These are phyloP conservation scores for Boletellus emodensis DNA, from an alignment of 768 basidiomycete species.

Conservation along the genomic window DNA sequence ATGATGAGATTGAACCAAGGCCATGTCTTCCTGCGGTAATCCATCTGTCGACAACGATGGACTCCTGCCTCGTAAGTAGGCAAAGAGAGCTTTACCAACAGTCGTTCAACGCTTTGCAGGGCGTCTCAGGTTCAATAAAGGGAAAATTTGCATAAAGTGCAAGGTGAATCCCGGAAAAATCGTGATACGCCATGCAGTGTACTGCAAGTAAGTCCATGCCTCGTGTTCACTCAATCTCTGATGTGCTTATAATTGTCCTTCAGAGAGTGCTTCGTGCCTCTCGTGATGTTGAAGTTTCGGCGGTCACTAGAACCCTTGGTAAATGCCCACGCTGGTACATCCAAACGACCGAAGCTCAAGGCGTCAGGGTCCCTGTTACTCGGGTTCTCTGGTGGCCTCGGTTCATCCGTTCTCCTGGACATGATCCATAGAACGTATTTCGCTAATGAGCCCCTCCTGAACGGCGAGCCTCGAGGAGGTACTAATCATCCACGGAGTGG, in stretches of 20 bases:
- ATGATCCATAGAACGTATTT: slow-evolving; percentile 61
- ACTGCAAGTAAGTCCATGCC: slow-evolving; percentile 63
- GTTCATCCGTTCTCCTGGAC: slow-evolving; percentile 70
- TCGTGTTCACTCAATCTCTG: slow-evolving; percentile 8
- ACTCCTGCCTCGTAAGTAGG: slow-evolving; percentile 61
- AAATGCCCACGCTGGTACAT: slow-evolving; percentile 51
- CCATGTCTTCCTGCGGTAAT: slow-evolving; percentile 57
- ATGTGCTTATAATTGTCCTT: neutral
- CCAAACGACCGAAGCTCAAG: slow-evolving; percentile 56
- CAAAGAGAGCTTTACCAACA: neutral
- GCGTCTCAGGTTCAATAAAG: slow-evolving; percentile 63
- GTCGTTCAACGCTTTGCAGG: slow-evolving; percentile 35
- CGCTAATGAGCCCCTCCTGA: slow-evolving; percentile 21
- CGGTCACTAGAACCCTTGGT: slow-evolving; percentile 61
- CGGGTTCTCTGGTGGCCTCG: slow-evolving; percentile 76
- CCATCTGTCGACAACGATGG: slow-evolving; percentile 55
- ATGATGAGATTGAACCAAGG: neutral
- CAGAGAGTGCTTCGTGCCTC: slow-evolving; percentile 65
- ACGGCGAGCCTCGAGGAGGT: slow-evolving; percentile 44
- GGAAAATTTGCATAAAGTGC: slow-evolving; percentile 69
- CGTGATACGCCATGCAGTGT: slow-evolving; percentile 75
- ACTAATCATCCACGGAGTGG: slow-evolving; percentile 62
- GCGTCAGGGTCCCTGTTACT: slow-evolving; percentile 67
- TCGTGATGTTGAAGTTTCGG: slow-evolving; percentile 61
- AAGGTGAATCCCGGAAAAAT: slow-evolving; percentile 61